A percentile compares a stretch with the other conserved stretches of the same genome.
Evolutionary conservation across 768 basidiomycete species (phyloP).

Genomic region (Pseudohyphozyma bogoriensis): DNA sequence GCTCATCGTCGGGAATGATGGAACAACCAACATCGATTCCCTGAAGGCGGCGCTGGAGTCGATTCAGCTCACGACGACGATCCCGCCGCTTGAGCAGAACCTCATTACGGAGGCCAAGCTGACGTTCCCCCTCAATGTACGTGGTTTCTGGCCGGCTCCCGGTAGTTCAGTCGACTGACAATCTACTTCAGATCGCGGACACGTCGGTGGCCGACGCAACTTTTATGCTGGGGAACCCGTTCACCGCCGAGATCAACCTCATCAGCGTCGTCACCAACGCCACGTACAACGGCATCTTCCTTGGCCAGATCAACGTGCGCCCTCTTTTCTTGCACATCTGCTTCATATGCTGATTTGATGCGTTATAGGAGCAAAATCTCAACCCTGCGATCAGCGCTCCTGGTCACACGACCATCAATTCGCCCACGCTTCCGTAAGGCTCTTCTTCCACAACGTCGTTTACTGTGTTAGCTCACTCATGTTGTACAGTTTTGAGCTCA

Average conservation of each 20-base stretch:
- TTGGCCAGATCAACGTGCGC: slow-evolving; percentile 42
- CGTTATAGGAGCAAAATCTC: neutral
- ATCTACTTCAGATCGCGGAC: slow-evolving; percentile 50
- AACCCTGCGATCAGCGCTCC: slow-evolving; percentile 49
- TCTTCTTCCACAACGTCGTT: too few relatives aligned
- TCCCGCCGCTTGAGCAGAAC: slow-evolving; percentile 56
- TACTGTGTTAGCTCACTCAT: neutral
- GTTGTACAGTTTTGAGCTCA: slow-evolving; percentile 46
- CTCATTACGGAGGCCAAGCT: slow-evolving; percentile 49
- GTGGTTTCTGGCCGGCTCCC: too few relatives aligned
- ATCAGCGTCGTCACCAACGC: slow-evolving; percentile 50
- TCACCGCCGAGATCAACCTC: slow-evolving; percentile 61
- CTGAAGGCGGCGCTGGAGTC: slow-evolving; percentile 53
- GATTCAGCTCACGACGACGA: slow-evolving; percentile 51
- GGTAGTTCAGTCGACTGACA: slow-evolving; percentile 52
- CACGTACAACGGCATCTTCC: slow-evolving; percentile 47
- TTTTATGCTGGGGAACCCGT: slow-evolving; percentile 56
- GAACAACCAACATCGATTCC: slow-evolving; percentile 53
- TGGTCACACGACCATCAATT: slow-evolving; percentile 53
- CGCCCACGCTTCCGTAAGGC: slow-evolving; percentile 45
- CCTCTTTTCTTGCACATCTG: neutral
- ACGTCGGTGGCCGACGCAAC: slow-evolving; percentile 53
- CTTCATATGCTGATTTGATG: neutral
- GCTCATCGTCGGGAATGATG: slow-evolving; percentile 49
- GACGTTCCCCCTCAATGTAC: slow-evolving; percentile 53